A percentile compares a stretch with the other conserved stretches of the same genome.
Conservation (phyloP, 202 grass and related monocot genomes). For the Tripidium arundinaceum region DNA sequence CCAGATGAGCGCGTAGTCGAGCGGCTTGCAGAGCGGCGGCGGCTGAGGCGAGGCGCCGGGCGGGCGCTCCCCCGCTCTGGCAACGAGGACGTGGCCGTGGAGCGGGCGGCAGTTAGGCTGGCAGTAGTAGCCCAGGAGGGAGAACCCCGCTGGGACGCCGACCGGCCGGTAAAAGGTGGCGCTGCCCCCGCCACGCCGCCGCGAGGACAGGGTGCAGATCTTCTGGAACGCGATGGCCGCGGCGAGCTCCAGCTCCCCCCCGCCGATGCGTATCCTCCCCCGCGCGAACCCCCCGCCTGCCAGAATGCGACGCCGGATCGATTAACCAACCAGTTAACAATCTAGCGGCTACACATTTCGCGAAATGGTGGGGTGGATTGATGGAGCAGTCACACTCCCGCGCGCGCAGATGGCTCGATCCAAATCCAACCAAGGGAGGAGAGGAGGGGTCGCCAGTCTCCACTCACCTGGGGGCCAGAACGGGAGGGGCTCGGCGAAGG, state of each 20-base stretch:
- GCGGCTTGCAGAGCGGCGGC: constrained; percentile 40
- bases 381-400: not conserved
- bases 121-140: constrained; percentile 63
- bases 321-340: not conserved
- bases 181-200: not conserved
- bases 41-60: not conserved
- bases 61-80: constrained; percentile 29
- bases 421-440: not conserved
- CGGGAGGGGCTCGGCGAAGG: too few relatives aligned
- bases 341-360: not conserved
- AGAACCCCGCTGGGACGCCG: constrained; percentile 53
- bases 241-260: constrained; percentile 62
- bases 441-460: not conserved
- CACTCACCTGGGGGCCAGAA: too few relatives aligned
- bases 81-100: constrained; percentile 71
- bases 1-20: constrained; percentile 54
- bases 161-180: constrained; percentile 60
- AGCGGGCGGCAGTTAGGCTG: constrained; percentile 43
- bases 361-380: not conserved
- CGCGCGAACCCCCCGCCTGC: constrained; percentile 59
- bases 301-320: not conserved
- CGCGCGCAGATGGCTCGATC: not conserved
- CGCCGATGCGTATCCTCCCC: constrained; percentile 49
- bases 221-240: constrained; percentile 50
- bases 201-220: constrained; percentile 52